Conservation (phyloP, 305 asterid species). For the Salvia sclarea region DNA sequence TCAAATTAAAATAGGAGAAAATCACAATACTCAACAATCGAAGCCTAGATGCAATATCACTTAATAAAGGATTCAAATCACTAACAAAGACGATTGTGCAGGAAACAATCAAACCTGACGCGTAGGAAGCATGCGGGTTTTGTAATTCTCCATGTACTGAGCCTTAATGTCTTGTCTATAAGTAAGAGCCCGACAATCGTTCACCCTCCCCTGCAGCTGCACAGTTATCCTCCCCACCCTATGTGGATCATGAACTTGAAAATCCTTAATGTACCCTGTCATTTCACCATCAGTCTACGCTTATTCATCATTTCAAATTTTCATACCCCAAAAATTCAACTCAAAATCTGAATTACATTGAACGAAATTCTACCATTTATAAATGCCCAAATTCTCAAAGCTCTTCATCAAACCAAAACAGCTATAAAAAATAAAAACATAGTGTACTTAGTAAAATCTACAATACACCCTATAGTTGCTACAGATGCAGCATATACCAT, state of each 20-base stretch:
- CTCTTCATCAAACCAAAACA: slow-evolving; percentile 6
- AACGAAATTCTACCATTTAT: slow-evolving; percentile 19
- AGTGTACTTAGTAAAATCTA: not conserved
- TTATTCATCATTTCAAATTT: slow-evolving; percentile 25
- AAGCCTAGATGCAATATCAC: slow-evolving; percentile 23
- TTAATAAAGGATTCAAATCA: not conserved
- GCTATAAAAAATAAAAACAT: not conserved
- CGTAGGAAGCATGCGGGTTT: slow-evolving; percentile 77
- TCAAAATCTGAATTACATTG: not conserved
- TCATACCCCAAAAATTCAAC: not conserved
- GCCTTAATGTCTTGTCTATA: slow-evolving; percentile 83
- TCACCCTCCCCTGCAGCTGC: slow-evolving; percentile 83
- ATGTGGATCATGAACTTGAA: slow-evolving; percentile 72
- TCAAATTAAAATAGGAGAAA: not conserved
- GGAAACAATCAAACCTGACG: slow-evolving; percentile 64
- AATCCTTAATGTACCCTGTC: slow-evolving; percentile 85
- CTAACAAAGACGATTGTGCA: not conserved
- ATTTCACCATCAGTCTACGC: slow-evolving; percentile 31
- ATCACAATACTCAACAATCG: not conserved
- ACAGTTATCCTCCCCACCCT: slow-evolving; percentile 81
- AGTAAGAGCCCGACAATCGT: slow-evolving; percentile 81
- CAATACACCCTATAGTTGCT: not conserved
- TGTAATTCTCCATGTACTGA: slow-evolving; percentile 53
- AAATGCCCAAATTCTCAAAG: slow-evolving; percentile 5
- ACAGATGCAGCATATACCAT: not conserved